Conservation (phyloP, 2,329 filamentous ascomycete species). For the Scleromitrula shiraiana region DNA sequence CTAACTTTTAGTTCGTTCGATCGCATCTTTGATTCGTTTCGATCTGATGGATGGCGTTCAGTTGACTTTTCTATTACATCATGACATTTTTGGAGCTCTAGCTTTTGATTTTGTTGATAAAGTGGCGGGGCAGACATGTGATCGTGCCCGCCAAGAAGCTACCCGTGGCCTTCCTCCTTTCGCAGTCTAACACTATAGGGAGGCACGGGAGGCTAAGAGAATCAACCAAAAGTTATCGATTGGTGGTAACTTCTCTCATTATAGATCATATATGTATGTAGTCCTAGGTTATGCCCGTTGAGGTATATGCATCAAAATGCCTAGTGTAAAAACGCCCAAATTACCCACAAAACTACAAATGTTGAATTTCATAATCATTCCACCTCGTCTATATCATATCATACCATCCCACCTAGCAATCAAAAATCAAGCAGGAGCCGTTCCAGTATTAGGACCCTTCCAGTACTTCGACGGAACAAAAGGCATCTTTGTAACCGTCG, state of each 20-base stretch:
- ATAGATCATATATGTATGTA: neutral
- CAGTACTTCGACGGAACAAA: slow-evolving; percentile 61
- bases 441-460: slow-evolving; percentile 18
- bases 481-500: slow-evolving; percentile 61
- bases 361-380: neutral
- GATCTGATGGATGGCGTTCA: neutral
- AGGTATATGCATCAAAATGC: neutral
- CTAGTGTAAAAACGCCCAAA: neutral
- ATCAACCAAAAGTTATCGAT: too few relatives aligned
- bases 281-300: neutral
- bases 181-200: too few relatives aligned
- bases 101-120: too few relatives aligned
- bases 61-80: neutral
- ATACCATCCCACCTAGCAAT: neutral
- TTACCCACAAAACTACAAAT: neutral
- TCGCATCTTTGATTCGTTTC: neutral
- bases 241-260: too few relatives aligned
- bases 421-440: neutral
- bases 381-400: neutral
- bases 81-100: too few relatives aligned
- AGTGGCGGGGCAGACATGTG: too few relatives aligned
- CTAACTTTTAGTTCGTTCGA: neutral
- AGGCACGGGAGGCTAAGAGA: too few relatives aligned
- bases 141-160: too few relatives aligned
- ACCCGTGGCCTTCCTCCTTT: too few relatives aligned